A percentile compares a stretch with the other conserved stretches of the same genome.
phyloP scores from a whole-genome alignment of 495 filamentous ascomycete genomes.

The Bombardia bombarda region DNA sequence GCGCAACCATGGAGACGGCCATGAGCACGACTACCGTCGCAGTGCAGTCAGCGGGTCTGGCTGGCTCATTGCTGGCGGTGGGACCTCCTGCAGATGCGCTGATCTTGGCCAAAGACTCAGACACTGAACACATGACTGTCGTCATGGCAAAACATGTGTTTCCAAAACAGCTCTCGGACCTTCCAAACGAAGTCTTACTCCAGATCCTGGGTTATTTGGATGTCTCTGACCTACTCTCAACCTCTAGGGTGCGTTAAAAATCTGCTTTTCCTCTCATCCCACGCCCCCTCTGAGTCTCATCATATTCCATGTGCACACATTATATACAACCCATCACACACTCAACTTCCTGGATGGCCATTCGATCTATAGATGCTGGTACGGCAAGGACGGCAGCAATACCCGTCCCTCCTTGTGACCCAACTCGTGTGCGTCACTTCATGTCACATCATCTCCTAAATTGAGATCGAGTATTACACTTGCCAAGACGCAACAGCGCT shows the following conservation, averaged over 20 bases:
- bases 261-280: constrained; percentile 5
- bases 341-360: too few relatives aligned
- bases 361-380: too few relatives aligned
- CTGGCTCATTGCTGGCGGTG: background rate
- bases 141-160: background rate
- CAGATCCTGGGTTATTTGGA: constrained; percentile 48
- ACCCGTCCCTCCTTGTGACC: too few relatives aligned
- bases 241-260: constrained; percentile 42
- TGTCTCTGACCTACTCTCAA: constrained; percentile 47
- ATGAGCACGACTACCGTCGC: too few relatives aligned
- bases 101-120: background rate
- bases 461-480: too few relatives aligned
- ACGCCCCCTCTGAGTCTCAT: background rate
- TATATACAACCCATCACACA: too few relatives aligned
- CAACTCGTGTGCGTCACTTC: too few relatives aligned
- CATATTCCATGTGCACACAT: background rate
- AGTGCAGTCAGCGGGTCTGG: background rate
- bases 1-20: background rate
- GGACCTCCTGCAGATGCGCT: background rate
- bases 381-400: too few relatives aligned
- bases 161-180: constrained; percentile 12
- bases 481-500: too few relatives aligned
- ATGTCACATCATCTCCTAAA: too few relatives aligned
- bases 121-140: background rate
- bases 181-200: constrained; percentile 51